Evolutionary conservation across 225 moss, liverwort and hornwort genomes (phyloP).

Genomic region (Thuidium tamariscinum): DNA sequence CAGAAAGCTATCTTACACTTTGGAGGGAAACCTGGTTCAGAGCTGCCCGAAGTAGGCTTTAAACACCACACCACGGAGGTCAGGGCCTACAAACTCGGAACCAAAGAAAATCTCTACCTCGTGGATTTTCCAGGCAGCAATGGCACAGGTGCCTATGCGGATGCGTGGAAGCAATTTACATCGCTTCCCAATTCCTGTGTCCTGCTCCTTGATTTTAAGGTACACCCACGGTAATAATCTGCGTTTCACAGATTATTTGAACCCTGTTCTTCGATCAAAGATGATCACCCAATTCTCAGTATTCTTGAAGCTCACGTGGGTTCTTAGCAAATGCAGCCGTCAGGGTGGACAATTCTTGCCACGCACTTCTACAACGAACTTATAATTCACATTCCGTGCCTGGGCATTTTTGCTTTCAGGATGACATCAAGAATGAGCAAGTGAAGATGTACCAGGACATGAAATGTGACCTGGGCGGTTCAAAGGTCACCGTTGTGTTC

Average conservation of each 20-base stretch:
- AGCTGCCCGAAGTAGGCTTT: background rate
- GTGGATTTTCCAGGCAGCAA: slow-evolving; percentile 8
- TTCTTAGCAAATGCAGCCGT: background rate
- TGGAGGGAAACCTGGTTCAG: too few species aligned
- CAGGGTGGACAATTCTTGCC: background rate
- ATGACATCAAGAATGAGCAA: background rate
- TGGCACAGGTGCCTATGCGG: background rate
- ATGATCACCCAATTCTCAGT: background rate
- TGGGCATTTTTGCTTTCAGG: background rate
- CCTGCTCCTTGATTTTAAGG: slow-evolving; percentile 3
- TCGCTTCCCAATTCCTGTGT: background rate
- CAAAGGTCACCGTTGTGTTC: background rate
- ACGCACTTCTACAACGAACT: background rate
- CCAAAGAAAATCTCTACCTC: background rate
- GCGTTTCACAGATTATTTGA: background rate
- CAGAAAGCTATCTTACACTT: background rate
- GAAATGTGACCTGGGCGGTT: background rate
- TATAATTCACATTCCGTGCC: background rate
- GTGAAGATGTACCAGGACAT: background rate
- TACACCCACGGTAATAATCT: background rate
- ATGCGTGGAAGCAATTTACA: background rate
- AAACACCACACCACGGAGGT: background rate
- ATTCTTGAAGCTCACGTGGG: background rate
- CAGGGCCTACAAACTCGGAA: background rate
- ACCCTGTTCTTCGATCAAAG: background rate